Conservation (phyloP, 2,329 filamentous ascomycete species). For the Meredithiella fracta region DNA sequence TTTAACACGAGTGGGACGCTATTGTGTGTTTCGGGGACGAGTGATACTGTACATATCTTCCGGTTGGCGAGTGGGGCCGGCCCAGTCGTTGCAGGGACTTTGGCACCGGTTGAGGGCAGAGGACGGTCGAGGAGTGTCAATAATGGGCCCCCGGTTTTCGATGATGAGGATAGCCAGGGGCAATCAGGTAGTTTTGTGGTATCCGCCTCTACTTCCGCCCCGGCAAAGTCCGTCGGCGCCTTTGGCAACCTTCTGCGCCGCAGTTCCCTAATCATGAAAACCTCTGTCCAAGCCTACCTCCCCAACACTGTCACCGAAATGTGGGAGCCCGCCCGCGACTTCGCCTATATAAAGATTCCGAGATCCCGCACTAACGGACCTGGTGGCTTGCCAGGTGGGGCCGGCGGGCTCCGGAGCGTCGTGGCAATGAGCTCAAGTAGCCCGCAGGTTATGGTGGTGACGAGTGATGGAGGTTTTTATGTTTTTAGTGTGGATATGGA, state of each 20-base stretch:
- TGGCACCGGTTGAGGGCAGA: constrained; percentile 25
- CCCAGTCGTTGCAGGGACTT: constrained; percentile 20
- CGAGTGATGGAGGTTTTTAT: constrained; percentile 86
- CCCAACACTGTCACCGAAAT: constrained; percentile 91
- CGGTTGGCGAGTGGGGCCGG: constrained; percentile 44
- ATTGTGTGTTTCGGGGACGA: constrained; percentile 87
- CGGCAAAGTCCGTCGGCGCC: constrained; percentile 36
- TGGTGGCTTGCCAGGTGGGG: constrained; percentile 24
- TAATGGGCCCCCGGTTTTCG: neutral
- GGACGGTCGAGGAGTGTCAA: constrained; percentile 32
- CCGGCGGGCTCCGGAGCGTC: constrained; percentile 43
- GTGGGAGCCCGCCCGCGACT: constrained; percentile 90
- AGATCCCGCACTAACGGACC: constrained; percentile 26
- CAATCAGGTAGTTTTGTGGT: neutral
- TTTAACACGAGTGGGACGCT: constrained; percentile 91
- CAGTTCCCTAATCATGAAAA: constrained; percentile 85
- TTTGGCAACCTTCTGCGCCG: constrained; percentile 83
- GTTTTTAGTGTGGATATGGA: constrained; percentile 93
- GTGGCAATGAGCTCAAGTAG: constrained; percentile 92
- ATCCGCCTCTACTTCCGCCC: neutral
- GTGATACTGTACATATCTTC: constrained; percentile 94
- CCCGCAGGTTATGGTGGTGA: constrained; percentile 95
- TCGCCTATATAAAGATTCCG: constrained; percentile 90
- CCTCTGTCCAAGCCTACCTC: constrained; percentile 77
- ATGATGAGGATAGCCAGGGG: too few species aligned